Evolutionary conservation across 208 protist species (phyloP), one percentile per base, ranked within the genome.

Genomic region (Trypanosoma grayi): DNA sequence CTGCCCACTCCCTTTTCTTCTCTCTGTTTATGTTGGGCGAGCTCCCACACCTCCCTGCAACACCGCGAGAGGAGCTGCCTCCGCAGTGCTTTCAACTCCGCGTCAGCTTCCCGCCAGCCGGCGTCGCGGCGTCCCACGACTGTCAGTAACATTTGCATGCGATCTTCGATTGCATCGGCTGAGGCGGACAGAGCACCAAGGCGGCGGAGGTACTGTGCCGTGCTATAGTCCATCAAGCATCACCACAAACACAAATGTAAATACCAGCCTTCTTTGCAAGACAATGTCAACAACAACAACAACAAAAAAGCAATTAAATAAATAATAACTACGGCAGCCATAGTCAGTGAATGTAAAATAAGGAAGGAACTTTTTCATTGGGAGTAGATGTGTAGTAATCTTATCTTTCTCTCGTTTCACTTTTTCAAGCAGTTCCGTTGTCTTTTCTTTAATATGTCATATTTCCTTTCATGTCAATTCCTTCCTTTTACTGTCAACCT

Each of bases 101-200:
- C 14, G 8, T 53, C 30, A 13, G 40, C 57, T 16, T 50, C 40
- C 24, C 31, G 57, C 57, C 57, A 62, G 14, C 33, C 33, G 6
- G 40, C 44, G 33, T 18, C 14, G 4, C 57, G 30, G 13, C 41
- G 33, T 4, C 57, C 57, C 8, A 62, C 30, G 1, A 62, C 44
- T 14, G 10, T 36, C 22, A 22, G 11, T 11, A 62, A 33, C 8
- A 33, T 0, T 0, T 43, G 18, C 22, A 62, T 30, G 18, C 30
- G 25, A 7, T 41, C 9, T 40, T 62, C 57, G 6, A 62, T 62
- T 40, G 28, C 31, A 18, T 62, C 44, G 9, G 57, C 43, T 43
- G 40, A 18, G 0, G 14, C 16, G 4, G 25, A 4, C 4, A 62
- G 9, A 30, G 9, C 44, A 8, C 30, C 6, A 14, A 62, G 31